phyloP scores from a whole-genome alignment of 2,329 filamentous ascomycete genomes.

The Fusarium abutilonis region DNA sequence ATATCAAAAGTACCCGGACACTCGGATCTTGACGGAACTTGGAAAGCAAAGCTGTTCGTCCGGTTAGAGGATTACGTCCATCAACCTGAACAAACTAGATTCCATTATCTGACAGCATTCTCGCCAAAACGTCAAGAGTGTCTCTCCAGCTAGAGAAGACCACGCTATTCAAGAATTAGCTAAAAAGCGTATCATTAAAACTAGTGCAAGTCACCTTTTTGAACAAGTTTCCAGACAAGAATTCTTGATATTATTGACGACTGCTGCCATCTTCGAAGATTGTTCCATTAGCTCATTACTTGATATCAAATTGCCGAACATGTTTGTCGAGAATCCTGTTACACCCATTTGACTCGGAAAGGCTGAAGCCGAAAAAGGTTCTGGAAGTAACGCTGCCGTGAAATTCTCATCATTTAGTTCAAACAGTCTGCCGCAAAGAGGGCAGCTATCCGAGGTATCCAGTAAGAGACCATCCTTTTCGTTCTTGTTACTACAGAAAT shows the following conservation, averaged over 20 bases:
- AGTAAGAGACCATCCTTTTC: fast-evolving
- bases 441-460: slow-evolving; percentile 2
- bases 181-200: fast-evolving
- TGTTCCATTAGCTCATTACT: not conserved
- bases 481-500: not conserved
- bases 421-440: not conserved
- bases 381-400: too few relatives aligned
- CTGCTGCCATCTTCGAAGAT: slow-evolving; percentile 10
- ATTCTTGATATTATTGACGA: not conserved
- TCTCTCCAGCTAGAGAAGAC: slow-evolving; percentile 9
- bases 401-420: too few relatives aligned
- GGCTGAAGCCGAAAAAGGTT: too few relatives aligned
- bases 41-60: not conserved
- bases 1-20: slow-evolving; percentile 10
- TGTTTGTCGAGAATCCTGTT: fast-evolving
- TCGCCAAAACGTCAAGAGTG: not conserved
- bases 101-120: fast-evolving
- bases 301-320: fast-evolving
- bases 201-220: not conserved
- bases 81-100: slow-evolving; percentile 3
- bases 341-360: too few relatives aligned
- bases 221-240: fast-evolving
- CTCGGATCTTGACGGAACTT: not conserved
- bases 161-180: not conserved
- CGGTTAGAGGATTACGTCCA: not conserved